Percentiles rank a stretch among this genome's conserved stretches.
Conservation (phyloP, 768 basidiomycete genomes). For the Hypsizygus marmoreus region DNA sequence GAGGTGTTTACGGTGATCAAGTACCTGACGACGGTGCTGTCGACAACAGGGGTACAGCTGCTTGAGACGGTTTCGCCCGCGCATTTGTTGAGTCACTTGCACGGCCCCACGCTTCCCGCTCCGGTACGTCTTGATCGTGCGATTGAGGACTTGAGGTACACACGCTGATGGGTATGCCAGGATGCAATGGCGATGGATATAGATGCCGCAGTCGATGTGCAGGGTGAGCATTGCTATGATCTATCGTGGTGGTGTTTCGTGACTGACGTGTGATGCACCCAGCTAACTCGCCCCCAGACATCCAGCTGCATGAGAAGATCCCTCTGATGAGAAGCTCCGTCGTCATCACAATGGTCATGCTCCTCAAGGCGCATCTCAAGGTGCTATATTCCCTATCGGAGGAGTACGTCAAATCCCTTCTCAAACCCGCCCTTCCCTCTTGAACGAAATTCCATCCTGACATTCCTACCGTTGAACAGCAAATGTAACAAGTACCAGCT, state of each 20-base stretch:
- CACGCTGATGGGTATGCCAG: too few species aligned
- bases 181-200: too few species aligned
- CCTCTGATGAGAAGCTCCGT: conserved; percentile 67
- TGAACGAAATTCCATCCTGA: too few species aligned
- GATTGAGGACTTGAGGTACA: too few species aligned
- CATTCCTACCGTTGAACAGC: too few species aligned
- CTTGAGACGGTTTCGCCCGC: conserved; percentile 73
- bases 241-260: not conserved
- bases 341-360: conserved; percentile 80
- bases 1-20: conserved; percentile 88
- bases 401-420: conserved; percentile 60
- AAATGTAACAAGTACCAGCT: conserved; percentile 89
- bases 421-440: not conserved
- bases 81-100: conserved; percentile 65
- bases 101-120: conserved; percentile 28
- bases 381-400: conserved; percentile 82
- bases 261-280: conserved; percentile 1
- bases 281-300: conserved; percentile 6
- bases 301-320: conserved; percentile 23
- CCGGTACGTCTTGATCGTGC: not conserved
- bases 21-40: conserved; percentile 72
- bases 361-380: conserved; percentile 87
- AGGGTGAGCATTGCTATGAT: conserved; percentile 3
- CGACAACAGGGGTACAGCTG: conserved; percentile 80
- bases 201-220: too few species aligned